phyloP scores from a whole-genome alignment of 495 filamentous ascomycete genomes.

The Penicillium alfredii region DNA sequence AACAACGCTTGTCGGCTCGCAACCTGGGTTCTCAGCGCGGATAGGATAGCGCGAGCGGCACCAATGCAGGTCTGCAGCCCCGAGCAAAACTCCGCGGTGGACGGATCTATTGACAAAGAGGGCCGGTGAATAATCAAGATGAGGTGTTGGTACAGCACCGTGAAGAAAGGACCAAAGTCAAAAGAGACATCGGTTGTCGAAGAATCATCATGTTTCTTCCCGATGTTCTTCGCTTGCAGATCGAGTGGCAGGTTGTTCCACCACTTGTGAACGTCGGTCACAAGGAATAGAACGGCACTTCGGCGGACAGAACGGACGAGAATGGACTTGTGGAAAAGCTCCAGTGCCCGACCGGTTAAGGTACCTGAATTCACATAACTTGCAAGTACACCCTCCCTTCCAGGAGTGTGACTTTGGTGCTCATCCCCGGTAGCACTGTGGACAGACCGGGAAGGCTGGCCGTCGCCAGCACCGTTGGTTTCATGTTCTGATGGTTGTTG shows the following conservation, averaged over 20 bases:
- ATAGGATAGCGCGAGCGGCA: conserved; percentile 32
- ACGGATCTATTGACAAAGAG: conserved; percentile 29
- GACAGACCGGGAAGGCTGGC: no score
- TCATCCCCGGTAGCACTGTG: not conserved
- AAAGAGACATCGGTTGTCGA: conserved; percentile 17
- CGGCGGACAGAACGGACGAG: conserved; percentile 31
- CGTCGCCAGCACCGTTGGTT: no score
- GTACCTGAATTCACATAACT: conserved; percentile 39
- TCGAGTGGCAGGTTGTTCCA: conserved; percentile 36
- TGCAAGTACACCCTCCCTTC: conserved; percentile 26
- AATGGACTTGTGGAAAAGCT: conserved; percentile 40
- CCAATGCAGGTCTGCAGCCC: conserved; percentile 38
- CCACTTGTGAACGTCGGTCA: conserved; percentile 43
- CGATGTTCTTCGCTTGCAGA: conserved; percentile 15
- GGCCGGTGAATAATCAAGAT: conserved; percentile 58
- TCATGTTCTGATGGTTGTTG: no score
- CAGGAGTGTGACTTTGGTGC: conserved; percentile 7
- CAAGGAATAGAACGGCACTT: conserved; percentile 31
- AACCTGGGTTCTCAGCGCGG: conserved; percentile 28
- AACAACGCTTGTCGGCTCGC: conserved; percentile 30
- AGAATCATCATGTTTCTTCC: not conserved
- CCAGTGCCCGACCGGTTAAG: conserved; percentile 34
- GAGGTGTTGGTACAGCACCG: conserved; percentile 62
- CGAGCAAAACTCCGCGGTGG: conserved; percentile 34
- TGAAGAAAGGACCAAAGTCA: conserved; percentile 39